Percentiles rank a stretch among this genome's conserved stretches.
Evolutionary conservation across 495 filamentous ascomycete species (phyloP).

Genomic region (Penicillium cataractarum): DNA sequence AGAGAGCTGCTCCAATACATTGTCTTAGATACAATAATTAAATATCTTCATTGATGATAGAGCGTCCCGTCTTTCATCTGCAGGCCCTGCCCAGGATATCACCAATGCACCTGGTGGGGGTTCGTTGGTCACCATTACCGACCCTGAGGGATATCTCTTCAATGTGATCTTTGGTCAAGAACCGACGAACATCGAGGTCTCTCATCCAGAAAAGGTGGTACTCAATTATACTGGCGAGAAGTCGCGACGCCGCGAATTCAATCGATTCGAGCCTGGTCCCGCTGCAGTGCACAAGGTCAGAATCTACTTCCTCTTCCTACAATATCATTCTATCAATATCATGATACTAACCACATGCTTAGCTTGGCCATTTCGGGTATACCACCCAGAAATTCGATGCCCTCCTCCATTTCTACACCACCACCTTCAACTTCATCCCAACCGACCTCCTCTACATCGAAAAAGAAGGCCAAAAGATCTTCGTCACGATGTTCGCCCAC

Average conservation of each 20-base stretch:
- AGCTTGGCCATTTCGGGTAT: constrained; percentile 65
- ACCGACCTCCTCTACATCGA: constrained; percentile 28
- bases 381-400: constrained; percentile 62
- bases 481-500: constrained; percentile 59
- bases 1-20: background rate
- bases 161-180: constrained; percentile 35
- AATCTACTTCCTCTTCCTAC: too few relatives aligned
- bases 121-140: constrained; percentile 28
- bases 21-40: background rate
- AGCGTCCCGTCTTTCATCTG: background rate
- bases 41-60: background rate
- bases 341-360: background rate
- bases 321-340: background rate
- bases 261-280: constrained; percentile 49
- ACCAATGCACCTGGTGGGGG: background rate
- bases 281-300: constrained; percentile 64
- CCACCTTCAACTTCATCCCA: constrained; percentile 66
- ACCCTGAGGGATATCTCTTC: constrained; percentile 35
- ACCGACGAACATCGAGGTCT: constrained; percentile 8
- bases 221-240: constrained; percentile 30
- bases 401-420: constrained; percentile 63
- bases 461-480: constrained; percentile 25
- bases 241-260: constrained; percentile 23
- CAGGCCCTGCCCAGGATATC: background rate
- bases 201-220: constrained; percentile 23